Base-by-base conservation (phyloP, 345 rosid genomes). In the Cardiospermum halicacabum region DNA sequence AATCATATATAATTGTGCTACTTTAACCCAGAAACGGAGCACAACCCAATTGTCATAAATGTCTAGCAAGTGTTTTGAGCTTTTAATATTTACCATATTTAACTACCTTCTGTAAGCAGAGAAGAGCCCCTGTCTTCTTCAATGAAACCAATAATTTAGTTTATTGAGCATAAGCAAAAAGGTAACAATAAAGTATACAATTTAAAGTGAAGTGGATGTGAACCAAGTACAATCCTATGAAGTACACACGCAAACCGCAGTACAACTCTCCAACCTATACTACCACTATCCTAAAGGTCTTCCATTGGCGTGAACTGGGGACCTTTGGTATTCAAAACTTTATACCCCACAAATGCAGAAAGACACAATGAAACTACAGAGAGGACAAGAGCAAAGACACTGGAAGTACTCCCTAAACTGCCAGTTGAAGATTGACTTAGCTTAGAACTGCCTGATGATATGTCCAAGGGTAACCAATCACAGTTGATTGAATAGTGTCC, bases 401-500 rank as follows among this genome's bases (percentile, higher is more conserved):
- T 80, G 51, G 83, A 77, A 53, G 80, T 71, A 11, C 78, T 80
- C 69, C 80, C 75, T 26, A 91, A 79, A 43, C 84, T 72, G 60
- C 77, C 59, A 7, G 72, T 65, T 28, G 77, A 56, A 12, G 84
- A 64, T 63, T 63, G 30, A 2, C 72, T 62, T 18, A 79, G 75
- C 37, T 12, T 18, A 13, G 83, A 80, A 57, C 76, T 65, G 22
- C 82, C 82, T 1, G 75, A 53, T 45, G 89, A 68, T 58, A 89
- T 74, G 48, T 91, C 96, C 77, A 94, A 40, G 3, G 83, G 75
- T 22, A 82, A 71, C 99, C 99, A 94, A 56, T 87, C 88, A 54
- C 99, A 94, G 79, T 80, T 79, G 51, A 89, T 75, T n/a, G 92
- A 72, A 70, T 83, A 94, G 74, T 94, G 99, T 21, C 85, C 91